Conservation (phyloP, 352 stramenopile species). For the Phytophthora cryptogea region DNA sequence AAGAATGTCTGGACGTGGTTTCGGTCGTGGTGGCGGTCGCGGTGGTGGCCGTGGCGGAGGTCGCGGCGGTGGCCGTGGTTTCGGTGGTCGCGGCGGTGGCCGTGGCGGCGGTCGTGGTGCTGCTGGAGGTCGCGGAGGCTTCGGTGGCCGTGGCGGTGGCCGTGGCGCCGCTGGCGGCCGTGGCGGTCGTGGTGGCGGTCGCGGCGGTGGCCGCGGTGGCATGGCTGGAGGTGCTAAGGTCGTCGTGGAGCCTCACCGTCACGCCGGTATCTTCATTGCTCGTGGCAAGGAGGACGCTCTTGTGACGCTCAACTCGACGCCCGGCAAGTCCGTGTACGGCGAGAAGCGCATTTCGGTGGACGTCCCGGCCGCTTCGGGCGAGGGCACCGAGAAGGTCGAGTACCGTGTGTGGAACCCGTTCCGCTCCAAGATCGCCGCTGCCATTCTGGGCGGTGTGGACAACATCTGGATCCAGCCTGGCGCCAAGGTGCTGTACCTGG, state of each 20-base stretch:
- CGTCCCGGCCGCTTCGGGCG: slow-evolving; percentile 86
- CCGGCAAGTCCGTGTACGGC: slow-evolving; percentile 99
- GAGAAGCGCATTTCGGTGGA: slow-evolving; percentile 99
- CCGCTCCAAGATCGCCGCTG: slow-evolving; percentile 98
- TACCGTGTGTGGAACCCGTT: slow-evolving; percentile 99
- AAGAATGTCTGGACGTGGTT: slow-evolving; percentile 65
- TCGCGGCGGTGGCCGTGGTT: slow-evolving; percentile 55
- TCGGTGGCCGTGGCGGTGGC: slow-evolving; percentile 43
- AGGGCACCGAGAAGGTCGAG: slow-evolving; percentile 97
- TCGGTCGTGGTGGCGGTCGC: slow-evolving; percentile 54
- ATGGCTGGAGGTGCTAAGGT: slow-evolving; percentile 97
- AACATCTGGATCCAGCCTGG: slow-evolving; percentile 99
- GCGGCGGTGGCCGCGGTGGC: slow-evolving; percentile 75
- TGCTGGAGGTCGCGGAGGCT: slow-evolving; percentile 50
- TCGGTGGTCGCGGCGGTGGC: slow-evolving; percentile 48
- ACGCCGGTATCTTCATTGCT: slow-evolving; percentile 99
- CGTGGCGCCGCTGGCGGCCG: slow-evolving; percentile 48
- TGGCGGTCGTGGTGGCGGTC: slow-evolving; percentile 54
- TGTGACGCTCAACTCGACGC: slow-evolving; percentile 98
- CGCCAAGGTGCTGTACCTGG: slow-evolving; percentile 99
- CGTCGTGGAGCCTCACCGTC: slow-evolving; percentile 97
- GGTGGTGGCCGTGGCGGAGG: slow-evolving; percentile 41
- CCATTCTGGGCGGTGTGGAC: slow-evolving; percentile 98
- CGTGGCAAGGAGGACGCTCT: slow-evolving; percentile 98
- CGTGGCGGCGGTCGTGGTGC: slow-evolving; percentile 46